A percentile compares a stretch with the other conserved stretches of the same genome.
Evolutionary conservation across 306 rosid species (phyloP).

Genomic region (Quercus variabilis): DNA sequence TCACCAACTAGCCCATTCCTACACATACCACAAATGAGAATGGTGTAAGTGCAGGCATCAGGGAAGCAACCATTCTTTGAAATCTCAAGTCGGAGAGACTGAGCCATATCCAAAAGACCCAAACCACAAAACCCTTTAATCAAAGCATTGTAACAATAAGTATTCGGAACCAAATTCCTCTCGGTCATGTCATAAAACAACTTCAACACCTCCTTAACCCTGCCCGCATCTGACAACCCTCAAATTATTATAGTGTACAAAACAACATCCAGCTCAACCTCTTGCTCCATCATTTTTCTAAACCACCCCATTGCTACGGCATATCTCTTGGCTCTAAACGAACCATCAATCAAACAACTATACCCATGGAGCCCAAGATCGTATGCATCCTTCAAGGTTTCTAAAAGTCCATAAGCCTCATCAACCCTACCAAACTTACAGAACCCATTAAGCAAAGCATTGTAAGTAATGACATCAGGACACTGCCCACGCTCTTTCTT

Average conservation of each 20-base stretch:
- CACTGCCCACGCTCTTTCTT: slow-evolving; percentile 39
- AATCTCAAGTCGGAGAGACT: slow-evolving; percentile 60
- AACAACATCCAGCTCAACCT: slow-evolving; percentile 49
- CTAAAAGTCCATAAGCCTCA: slow-evolving; percentile 48
- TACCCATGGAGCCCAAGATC: slow-evolving; percentile 36
- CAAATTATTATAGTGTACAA: slow-evolving; percentile 57
- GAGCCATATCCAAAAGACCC: slow-evolving; percentile 68
- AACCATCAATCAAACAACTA: slow-evolving; percentile 54
- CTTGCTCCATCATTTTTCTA: slow-evolving; percentile 33
- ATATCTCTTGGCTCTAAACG: slow-evolving; percentile 59
- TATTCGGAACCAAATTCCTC: slow-evolving; percentile 61
- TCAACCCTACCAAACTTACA: slow-evolving; percentile 59
- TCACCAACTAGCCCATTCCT: slow-evolving; percentile 53
- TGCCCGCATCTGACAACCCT: slow-evolving; percentile 54
- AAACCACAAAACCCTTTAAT: slow-evolving; percentile 64
- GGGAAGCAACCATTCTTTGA: slow-evolving; percentile 51
- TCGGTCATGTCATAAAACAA: slow-evolving; percentile 54
- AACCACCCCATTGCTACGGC: slow-evolving; percentile 59
- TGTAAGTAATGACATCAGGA: slow-evolving; percentile 37
- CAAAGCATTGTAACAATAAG: slow-evolving; percentile 62
- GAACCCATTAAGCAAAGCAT: slow-evolving; percentile 61
- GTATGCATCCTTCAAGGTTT: slow-evolving; percentile 40
- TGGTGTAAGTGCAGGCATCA: slow-evolving; percentile 55
- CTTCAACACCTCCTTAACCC: slow-evolving; percentile 52
- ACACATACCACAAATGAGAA: slow-evolving; percentile 80